These are phyloP conservation scores for Trichomonascus vanleenenianus DNA, from an alignment of 805 yeast species.

Conservation along the genomic window DNA sequence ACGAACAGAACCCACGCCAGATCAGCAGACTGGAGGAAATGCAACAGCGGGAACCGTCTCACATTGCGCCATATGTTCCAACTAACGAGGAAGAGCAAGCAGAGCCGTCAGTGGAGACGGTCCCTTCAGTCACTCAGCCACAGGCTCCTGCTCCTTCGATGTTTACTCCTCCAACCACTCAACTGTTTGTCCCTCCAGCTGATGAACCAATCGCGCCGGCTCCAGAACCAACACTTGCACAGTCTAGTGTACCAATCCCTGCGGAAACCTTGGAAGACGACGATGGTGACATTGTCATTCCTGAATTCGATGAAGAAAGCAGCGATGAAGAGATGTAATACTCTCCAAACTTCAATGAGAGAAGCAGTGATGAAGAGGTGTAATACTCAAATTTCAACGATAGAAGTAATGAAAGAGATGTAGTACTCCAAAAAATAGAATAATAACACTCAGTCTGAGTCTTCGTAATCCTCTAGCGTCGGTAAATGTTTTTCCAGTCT, in stretches of 20 bases:
- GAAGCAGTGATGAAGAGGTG: conserved; percentile 31
- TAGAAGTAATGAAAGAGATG: no score
- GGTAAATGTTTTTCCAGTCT: no score
- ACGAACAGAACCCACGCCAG: not conserved
- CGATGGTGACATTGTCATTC: conserved; percentile 44
- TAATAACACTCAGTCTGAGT: not conserved
- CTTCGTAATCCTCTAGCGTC: no score
- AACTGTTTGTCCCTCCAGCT: not conserved
- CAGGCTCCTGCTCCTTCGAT: not conserved
- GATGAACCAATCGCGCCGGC: not conserved
- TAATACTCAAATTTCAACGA: no score
- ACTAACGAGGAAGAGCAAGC: not conserved
- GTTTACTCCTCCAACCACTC: not conserved
- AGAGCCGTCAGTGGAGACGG: not conserved
- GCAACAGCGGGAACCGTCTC: no score
- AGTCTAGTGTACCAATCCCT: not conserved
- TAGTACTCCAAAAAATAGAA: not conserved
- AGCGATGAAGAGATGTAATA: conserved; percentile 27
- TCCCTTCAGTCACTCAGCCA: not conserved
- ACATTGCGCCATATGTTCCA: no score
- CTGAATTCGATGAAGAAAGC: conserved; percentile 35
- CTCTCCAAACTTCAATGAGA: conserved; percentile 26
- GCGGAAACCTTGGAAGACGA: conserved; percentile 4
- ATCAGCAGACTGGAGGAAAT: not conserved
- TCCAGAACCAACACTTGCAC: not conserved